phyloP scores from a whole-genome alignment of 2,329 filamentous ascomycete genomes.

The Ophiobolus disseminans region DNA sequence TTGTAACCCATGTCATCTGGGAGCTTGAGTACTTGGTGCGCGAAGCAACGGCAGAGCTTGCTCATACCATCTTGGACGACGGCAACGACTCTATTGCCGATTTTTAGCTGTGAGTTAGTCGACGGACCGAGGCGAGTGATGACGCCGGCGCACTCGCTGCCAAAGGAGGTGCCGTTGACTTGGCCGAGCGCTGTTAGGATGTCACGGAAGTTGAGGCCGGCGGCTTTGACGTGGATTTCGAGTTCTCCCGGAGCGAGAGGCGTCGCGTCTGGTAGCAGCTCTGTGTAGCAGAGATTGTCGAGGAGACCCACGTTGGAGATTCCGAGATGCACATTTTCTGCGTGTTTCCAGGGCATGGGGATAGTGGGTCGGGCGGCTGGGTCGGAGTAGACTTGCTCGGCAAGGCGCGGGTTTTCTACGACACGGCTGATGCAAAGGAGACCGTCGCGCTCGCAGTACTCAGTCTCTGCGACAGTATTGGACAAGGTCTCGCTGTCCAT shows the following conservation, averaged over 20 bases:
- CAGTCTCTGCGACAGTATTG: slow-evolving; percentile 14
- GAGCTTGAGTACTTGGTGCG: slow-evolving; percentile 13
- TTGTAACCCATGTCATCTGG: slow-evolving; percentile 15
- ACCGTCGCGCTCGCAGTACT: slow-evolving; percentile 16
- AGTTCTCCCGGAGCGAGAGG: slow-evolving; percentile 4
- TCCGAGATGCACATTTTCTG: slow-evolving; percentile 12
- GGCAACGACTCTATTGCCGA: slow-evolving; percentile 17
- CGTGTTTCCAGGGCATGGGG: slow-evolving; percentile 12
- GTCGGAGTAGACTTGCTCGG: slow-evolving; percentile 4
- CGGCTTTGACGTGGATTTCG: slow-evolving; percentile 23
- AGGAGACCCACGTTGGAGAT: slow-evolving; percentile 20
- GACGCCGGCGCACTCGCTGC: slow-evolving; percentile 23
- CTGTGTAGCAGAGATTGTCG: slow-evolving; percentile 24
- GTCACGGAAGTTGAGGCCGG: slow-evolving; percentile 29
- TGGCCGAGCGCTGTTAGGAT: slow-evolving; percentile 36
- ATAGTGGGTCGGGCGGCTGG: too few relatives aligned
- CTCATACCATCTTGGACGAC: slow-evolving; percentile 9
- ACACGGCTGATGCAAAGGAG: slow-evolving; percentile 13
- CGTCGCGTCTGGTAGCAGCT: slow-evolving; percentile 1
- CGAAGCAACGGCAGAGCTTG: slow-evolving; percentile 14
- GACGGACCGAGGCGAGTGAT: slow-evolving; percentile 9
- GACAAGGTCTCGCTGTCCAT: neutral
- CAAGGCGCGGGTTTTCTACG: slow-evolving; percentile 9
- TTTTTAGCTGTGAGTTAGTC: neutral
- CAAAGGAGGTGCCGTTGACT: slow-evolving; percentile 16